Percentiles rank a stretch among this genome's conserved stretches.
These are phyloP conservation scores for Mesembryanthemum crystallinum DNA, from an alignment of 148 eudicot genomes.

Conservation along the genomic window DNA sequence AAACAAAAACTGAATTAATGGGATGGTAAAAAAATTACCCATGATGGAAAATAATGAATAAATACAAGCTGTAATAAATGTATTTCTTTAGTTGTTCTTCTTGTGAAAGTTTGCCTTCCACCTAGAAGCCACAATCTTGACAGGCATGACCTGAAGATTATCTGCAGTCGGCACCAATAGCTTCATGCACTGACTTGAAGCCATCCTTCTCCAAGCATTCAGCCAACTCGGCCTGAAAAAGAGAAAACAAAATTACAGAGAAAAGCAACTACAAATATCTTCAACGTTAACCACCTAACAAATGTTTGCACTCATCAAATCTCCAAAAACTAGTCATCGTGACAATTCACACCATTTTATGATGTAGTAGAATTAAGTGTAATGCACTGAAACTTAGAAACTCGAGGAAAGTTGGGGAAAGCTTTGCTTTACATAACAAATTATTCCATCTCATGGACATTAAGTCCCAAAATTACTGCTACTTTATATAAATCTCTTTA, in stretches of 20 bases:
- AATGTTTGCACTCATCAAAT: not conserved
- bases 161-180: constrained; percentile 85
- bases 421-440: too few species aligned
- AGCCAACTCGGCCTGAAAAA: constrained; percentile 75
- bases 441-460: too few species aligned
- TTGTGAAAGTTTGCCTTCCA: not conserved
- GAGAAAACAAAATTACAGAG: not conserved
- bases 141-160: constrained; percentile 16
- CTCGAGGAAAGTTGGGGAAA: too few species aligned
- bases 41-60: not conserved
- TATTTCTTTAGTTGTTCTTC: not conserved
- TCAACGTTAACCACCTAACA: not conserved
- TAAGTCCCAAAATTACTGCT: too few species aligned
- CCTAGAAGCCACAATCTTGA: not conserved
- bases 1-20: not conserved
- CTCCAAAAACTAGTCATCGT: too few species aligned
- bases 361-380: too few species aligned
- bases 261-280: not conserved
- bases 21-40: not conserved
- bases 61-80: constrained; percentile 1
- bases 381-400: too few species aligned
- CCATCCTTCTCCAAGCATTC: constrained; percentile 91
- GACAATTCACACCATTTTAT: too few species aligned
- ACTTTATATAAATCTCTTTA: too few species aligned
- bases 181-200: constrained; percentile 84